Evolutionary conservation across 164 flowering plant genomes (phyloP).

Genomic region (Liriodendron chinense): DNA sequence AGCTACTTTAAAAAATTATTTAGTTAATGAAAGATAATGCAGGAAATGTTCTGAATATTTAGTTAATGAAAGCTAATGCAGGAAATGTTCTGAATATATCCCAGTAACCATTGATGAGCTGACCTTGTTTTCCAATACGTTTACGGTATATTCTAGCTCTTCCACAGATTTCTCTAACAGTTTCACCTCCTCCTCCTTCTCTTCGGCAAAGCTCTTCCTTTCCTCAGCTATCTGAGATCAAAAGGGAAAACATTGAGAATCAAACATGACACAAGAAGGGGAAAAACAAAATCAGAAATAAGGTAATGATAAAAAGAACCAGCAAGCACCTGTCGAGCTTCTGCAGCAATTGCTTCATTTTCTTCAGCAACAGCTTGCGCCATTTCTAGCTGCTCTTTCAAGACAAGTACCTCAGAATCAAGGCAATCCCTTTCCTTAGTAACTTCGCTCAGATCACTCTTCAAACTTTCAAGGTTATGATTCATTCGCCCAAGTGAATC

Average conservation of each 20-base stretch:
- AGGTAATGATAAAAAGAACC: background rate
- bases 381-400: conserved; percentile 65
- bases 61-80: background rate
- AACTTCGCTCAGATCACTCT: conserved; percentile 39
- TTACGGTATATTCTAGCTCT: conserved; percentile 81
- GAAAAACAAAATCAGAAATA: conserved; percentile 1
- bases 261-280: conserved; percentile 3
- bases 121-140: conserved; percentile 90
- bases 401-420: conserved; percentile 32
- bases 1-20: background rate
- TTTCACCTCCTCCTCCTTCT: conserved; percentile 84
- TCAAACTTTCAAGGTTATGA: conserved; percentile 40
- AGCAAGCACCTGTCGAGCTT: conserved; percentile 69
- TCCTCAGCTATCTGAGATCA: conserved; percentile 61
- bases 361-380: conserved; percentile 56
- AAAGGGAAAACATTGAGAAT: conserved; percentile 6
- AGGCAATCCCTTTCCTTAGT: conserved; percentile 54
- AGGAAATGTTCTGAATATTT: no score
- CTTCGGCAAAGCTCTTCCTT: conserved; percentile 60
- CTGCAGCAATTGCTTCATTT: conserved; percentile 64
- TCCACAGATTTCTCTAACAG: conserved; percentile 87
- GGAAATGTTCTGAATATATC: background rate
- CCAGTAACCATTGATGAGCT: conserved; percentile 6
- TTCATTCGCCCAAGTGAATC: conserved; percentile 46
- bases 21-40: background rate